Conservation (phyloP, 2,329 filamentous ascomycete species). For the Sarocladium brachiariae region DNA sequence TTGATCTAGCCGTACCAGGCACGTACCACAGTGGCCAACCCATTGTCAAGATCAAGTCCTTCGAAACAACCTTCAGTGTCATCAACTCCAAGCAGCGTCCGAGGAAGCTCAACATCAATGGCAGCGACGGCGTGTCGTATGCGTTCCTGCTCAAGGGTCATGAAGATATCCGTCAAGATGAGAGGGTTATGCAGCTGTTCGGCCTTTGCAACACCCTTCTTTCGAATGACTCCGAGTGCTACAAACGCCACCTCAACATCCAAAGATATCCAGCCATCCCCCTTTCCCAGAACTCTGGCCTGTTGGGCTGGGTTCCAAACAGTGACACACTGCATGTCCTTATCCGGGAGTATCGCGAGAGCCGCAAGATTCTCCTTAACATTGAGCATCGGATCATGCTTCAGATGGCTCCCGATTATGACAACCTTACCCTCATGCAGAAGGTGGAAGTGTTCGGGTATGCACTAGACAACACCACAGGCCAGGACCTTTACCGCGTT, state of each 20-base stretch:
- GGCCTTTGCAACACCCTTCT: slow-evolving; percentile 95
- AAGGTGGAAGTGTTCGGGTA: slow-evolving; percentile 99
- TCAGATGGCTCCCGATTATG: slow-evolving; percentile 98
- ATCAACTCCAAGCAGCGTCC: slow-evolving; percentile 97
- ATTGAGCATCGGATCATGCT: slow-evolving; percentile 99
- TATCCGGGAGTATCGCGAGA: slow-evolving; percentile 96
- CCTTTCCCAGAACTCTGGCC: slow-evolving; percentile 89
- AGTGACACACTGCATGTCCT: slow-evolving; percentile 95
- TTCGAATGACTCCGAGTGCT: slow-evolving; percentile 87
- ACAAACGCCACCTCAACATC: slow-evolving; percentile 95
- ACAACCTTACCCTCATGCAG: slow-evolving; percentile 98
- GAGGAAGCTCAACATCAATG: slow-evolving; percentile 78
- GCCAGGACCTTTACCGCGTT: slow-evolving; percentile 95
- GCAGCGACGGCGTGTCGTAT: slow-evolving; percentile 82
- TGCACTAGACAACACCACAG: slow-evolving; percentile 96
- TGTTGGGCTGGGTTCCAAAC: slow-evolving; percentile 94
- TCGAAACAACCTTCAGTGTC: slow-evolving; percentile 83
- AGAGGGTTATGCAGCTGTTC: slow-evolving; percentile 99
- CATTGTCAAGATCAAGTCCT: slow-evolving; percentile 78
- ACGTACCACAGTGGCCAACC: slow-evolving; percentile 77
- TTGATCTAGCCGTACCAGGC: slow-evolving; percentile 92
- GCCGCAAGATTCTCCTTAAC: slow-evolving; percentile 92
- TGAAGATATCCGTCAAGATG: slow-evolving; percentile 97
- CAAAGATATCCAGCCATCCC: slow-evolving; percentile 96
- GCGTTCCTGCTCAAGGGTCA: slow-evolving; percentile 96